Conservation (phyloP, 768 basidiomycete species). For the Lenzites betulinus region DNA sequence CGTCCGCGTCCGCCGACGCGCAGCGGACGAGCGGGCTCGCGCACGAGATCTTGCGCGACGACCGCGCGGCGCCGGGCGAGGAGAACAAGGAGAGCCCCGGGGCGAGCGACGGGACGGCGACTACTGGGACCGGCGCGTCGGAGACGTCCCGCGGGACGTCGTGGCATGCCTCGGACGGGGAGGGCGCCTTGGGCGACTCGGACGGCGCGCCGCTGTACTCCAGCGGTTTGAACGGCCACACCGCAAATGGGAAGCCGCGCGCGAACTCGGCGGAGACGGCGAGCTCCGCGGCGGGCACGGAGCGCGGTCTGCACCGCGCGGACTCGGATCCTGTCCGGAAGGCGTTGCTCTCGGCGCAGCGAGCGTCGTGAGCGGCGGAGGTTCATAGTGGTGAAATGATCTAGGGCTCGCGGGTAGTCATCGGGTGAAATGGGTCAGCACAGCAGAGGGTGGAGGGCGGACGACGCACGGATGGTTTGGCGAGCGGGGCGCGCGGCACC, state of each 20-base stretch:
- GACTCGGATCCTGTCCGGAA: constrained; percentile 23
- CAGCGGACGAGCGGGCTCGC: constrained; percentile 31
- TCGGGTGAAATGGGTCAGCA: not conserved
- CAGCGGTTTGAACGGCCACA: constrained; percentile 3
- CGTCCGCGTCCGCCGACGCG: not conserved
- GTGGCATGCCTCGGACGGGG: constrained; percentile 24
- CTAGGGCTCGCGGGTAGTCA: not conserved
- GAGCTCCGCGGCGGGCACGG: not conserved
- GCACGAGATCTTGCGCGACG: constrained; percentile 30
- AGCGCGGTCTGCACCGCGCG: constrained; percentile 16
- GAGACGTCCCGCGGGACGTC: constrained; percentile 30
- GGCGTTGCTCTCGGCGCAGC: constrained; percentile 1
- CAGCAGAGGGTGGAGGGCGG: not conserved
- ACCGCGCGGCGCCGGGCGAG: constrained; percentile 2
- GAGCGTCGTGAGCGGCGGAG: not conserved
- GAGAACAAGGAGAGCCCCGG: constrained; percentile 13
- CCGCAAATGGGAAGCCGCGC: constrained; percentile 16
- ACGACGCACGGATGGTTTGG: not conserved
- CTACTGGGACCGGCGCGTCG: constrained; percentile 12
- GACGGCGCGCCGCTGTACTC: not conserved
- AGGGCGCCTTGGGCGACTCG: constrained; percentile 5
- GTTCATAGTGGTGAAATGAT: not conserved
- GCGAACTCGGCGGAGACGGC: constrained; percentile 22
- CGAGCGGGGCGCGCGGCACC: too few relatives aligned
- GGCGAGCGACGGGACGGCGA: constrained; percentile 17